These are phyloP conservation scores for Tolypocladium ovalisporum DNA, from an alignment of 2,329 filamentous ascomycete species.

Conservation along the genomic window DNA sequence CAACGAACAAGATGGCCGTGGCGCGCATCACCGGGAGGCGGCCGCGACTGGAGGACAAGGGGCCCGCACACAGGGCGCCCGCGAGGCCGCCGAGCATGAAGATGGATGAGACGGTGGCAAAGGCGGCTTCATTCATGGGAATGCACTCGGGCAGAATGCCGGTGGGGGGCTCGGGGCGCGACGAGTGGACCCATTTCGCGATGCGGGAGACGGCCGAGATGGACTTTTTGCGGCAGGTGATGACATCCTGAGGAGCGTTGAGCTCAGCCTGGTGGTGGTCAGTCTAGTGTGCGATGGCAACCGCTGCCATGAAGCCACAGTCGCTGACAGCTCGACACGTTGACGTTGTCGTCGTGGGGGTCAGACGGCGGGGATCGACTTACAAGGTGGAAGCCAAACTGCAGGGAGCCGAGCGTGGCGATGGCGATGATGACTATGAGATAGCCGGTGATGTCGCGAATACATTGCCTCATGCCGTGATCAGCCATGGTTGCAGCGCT, in stretches of 20 bases:
- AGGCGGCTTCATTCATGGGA: constrained; percentile 70
- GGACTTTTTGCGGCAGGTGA: constrained; percentile 63
- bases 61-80: constrained; percentile 71
- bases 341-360: not conserved
- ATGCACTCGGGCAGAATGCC: constrained; percentile 63
- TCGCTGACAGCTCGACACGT: not conserved
- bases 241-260: constrained; percentile 87
- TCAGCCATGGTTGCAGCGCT: constrained; percentile 16
- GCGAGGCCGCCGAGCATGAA: constrained; percentile 83
- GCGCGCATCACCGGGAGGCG: constrained; percentile 64
- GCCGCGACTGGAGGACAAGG: constrained; percentile 66
- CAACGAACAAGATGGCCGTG: constrained; percentile 65
- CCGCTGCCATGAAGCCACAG: too few species aligned
- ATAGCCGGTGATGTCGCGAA: constrained; percentile 56
- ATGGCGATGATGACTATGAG: constrained; percentile 66
- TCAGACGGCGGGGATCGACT: constrained; percentile 10
- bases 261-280: constrained; percentile 57
- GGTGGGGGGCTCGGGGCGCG: constrained; percentile 8
- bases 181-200: constrained; percentile 16
- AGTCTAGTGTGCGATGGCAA: not conserved
- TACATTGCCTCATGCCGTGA: constrained; percentile 13
- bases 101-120: constrained; percentile 79
- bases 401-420: constrained; percentile 75
- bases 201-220: constrained; percentile 20
- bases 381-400: constrained; percentile 92